Percentiles rank a stretch among this genome's conserved stretches.
phyloP scores from a whole-genome alignment of 1,284 basidiomycete genomes.

The Neonothopanus nambi region DNA sequence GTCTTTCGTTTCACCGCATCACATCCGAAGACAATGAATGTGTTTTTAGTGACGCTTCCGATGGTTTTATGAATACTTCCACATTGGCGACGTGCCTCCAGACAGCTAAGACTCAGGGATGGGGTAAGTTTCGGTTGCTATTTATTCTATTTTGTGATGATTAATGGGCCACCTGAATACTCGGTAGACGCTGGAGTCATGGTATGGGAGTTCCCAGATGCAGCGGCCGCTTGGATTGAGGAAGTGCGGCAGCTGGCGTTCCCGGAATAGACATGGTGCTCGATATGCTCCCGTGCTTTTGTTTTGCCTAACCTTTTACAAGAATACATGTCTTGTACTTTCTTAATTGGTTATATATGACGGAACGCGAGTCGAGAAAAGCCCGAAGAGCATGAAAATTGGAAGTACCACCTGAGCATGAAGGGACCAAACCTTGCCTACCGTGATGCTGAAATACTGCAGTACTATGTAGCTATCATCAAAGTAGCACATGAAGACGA shows the following conservation, averaged over 20 bases:
- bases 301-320: too few relatives aligned
- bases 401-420: too few relatives aligned
- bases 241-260: background rate
- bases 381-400: too few relatives aligned
- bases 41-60: constrained; percentile 18
- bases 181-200: constrained; percentile 46
- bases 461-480: too few relatives aligned
- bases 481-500: too few relatives aligned
- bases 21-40: constrained; percentile 1
- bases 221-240: background rate
- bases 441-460: too few relatives aligned
- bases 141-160: background rate
- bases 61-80: constrained; percentile 44
- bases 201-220: constrained; percentile 47
- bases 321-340: too few relatives aligned
- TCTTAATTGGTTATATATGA: too few relatives aligned
- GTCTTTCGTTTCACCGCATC: background rate
- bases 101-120: constrained; percentile 43
- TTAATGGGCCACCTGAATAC: background rate
- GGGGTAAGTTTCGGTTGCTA: constrained; percentile 43
- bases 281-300: too few relatives aligned
- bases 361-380: too few relatives aligned
- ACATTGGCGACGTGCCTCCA: constrained; percentile 45
- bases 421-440: too few relatives aligned
- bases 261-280: background rate